phyloP scores from a whole-genome alignment of 768 basidiomycete genomes.

The Lanmaoa rubissima region DNA sequence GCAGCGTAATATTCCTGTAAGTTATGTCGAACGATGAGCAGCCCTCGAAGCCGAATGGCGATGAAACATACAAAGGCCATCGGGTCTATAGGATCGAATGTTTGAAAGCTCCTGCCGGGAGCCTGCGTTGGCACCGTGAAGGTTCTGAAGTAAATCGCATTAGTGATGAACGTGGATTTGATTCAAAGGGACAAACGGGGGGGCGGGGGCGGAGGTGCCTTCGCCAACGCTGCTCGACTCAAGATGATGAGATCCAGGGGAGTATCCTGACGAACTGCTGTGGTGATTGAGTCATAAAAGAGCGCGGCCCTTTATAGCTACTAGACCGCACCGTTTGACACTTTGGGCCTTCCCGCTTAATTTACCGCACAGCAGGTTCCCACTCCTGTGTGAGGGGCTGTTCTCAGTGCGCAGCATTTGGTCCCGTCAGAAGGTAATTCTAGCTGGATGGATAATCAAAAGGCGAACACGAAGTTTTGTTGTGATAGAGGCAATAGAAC shows the following conservation, averaged over 20 bases:
- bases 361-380: constrained; percentile 16
- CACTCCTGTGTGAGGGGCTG: constrained; percentile 21
- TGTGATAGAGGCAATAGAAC: neutral
- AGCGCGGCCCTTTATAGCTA: constrained; percentile 12
- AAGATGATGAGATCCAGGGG: neutral
- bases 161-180: neutral
- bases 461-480: neutral
- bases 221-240: neutral
- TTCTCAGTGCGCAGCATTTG: constrained; percentile 9
- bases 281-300: constrained; percentile 7
- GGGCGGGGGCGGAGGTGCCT: neutral
- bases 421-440: neutral
- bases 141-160: constrained; percentile 9
- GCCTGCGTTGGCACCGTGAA: neutral
- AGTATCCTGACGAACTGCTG: constrained; percentile 2
- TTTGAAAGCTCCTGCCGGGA: neutral
- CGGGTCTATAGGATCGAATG: neutral
- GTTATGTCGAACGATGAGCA: neutral
- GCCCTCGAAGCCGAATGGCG: neutral
- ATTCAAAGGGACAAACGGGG: constrained; percentile 10
- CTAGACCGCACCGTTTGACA: constrained; percentile 11
- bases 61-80: constrained; percentile 8
- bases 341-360: neutral
- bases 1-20: constrained; percentile 11
- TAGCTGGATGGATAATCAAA: neutral